Percentiles rank a stretch among this genome's conserved stretches.
These are phyloP conservation scores for Dioszegia aurantiaca DNA, from an alignment of 768 basidiomycete species.

Conservation along the genomic window DNA sequence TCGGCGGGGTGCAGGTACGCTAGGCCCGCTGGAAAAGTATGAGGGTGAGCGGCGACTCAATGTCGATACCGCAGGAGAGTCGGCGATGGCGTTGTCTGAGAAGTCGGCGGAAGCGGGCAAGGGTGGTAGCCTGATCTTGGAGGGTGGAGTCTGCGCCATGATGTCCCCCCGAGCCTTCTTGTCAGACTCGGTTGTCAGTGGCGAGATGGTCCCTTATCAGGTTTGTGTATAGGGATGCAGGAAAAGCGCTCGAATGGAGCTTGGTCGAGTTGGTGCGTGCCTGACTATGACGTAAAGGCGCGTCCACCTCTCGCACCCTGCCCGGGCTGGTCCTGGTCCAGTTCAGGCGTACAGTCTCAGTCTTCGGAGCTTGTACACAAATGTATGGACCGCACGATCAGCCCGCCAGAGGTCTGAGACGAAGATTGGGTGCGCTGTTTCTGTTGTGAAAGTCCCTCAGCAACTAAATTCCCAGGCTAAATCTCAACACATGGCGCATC, in stretches of 20 bases:
- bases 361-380: no score
- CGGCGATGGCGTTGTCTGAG: constrained; percentile 13
- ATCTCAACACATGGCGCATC: no score
- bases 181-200: background rate
- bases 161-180: background rate
- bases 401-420: no score
- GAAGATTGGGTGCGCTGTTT: no score
- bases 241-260: no score
- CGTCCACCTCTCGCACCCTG: background rate
- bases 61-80: constrained; percentile 21
- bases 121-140: constrained; percentile 31
- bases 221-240: background rate
- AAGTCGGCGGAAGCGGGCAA: constrained; percentile 27
- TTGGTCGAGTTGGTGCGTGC: no score
- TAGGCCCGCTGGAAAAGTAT: background rate
- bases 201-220: no score
- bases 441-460: no score
- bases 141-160: constrained; percentile 35
- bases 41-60: constrained; percentile 4
- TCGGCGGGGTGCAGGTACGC: constrained; percentile 4
- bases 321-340: no score
- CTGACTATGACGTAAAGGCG: constrained; percentile 1
- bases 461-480: no score
- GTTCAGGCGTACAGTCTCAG: no score
- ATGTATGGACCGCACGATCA: no score